Percentiles rank a stretch among this genome's conserved stretches.
These are phyloP conservation scores for Cryomyces minteri DNA, from an alignment of 495 filamentous ascomycete species.

Conservation along the genomic window DNA sequence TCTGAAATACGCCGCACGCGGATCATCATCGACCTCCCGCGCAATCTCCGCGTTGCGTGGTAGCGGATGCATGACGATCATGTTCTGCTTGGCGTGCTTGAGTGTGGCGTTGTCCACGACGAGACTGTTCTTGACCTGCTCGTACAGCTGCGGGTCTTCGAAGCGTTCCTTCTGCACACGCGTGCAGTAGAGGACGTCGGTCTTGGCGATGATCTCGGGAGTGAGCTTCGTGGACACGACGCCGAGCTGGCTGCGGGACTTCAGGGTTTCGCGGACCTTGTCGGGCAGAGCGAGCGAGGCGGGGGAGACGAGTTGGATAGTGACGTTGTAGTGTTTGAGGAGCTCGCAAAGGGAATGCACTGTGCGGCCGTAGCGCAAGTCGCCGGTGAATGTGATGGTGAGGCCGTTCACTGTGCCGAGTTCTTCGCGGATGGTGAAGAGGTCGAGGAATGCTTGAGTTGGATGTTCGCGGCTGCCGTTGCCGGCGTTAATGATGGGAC, in stretches of 20 bases:
- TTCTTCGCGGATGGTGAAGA: conserved; percentile 97
- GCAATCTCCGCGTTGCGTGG: conserved; percentile 82
- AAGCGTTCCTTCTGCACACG: conserved; percentile 95
- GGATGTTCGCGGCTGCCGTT: conserved; percentile 93
- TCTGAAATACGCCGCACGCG: conserved; percentile 93
- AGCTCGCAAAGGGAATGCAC: conserved; percentile 90
- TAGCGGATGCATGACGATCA: conserved; percentile 89
- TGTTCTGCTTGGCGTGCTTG: conserved; percentile 75
- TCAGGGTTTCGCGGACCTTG: conserved; percentile 50
- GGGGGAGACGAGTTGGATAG: conserved; percentile 79
- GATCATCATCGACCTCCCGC: conserved; percentile 95
- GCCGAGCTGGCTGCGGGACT: conserved; percentile 53
- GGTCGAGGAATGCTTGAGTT: conserved; percentile 94
- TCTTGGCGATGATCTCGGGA: conserved; percentile 61
- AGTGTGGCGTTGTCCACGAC: conserved; percentile 80
- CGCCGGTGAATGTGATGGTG: conserved; percentile 89
- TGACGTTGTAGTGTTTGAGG: conserved; percentile 84
- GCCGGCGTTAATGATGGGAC: conserved; percentile 91
- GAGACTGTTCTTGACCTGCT: conserved; percentile 71
- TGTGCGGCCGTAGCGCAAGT: conserved; percentile 80
- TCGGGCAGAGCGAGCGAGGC: conserved; percentile 56
- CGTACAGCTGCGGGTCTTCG: conserved; percentile 55
- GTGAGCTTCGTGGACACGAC: conserved; percentile 60
- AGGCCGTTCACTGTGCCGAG: conserved; percentile 84
- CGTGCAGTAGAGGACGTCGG: conserved; percentile 90